phyloP scores from a whole-genome alignment of 805 yeast species.

The Maudiozyma pseudohumilis region DNA sequence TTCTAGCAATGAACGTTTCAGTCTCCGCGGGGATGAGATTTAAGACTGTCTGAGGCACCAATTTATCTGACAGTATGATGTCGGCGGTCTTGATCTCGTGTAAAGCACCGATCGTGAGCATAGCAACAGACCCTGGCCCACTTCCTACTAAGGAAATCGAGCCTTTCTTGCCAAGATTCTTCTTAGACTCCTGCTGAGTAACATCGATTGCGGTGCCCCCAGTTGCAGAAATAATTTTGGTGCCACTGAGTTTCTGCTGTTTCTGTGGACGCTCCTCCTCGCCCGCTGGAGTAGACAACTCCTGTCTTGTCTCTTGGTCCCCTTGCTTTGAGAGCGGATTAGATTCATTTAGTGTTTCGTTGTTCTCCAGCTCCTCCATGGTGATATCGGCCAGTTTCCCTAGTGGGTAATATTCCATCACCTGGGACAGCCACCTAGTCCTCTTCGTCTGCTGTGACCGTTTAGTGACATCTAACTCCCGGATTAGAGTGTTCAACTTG shows the following conservation, averaged over 20 bases:
- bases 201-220: not conserved
- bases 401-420: conserved; percentile 85
- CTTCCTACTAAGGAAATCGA: conserved; percentile 78
- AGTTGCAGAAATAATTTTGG: not conserved
- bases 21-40: conserved; percentile 72
- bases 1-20: conserved; percentile 74
- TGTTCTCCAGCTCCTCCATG: conserved; percentile 30
- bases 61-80: conserved; percentile 76
- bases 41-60: conserved; percentile 82
- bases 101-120: conserved; percentile 77
- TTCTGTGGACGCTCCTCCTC: not conserved
- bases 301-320: no score
- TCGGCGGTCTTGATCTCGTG: conserved; percentile 77
- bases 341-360: not conserved
- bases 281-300: not conserved
- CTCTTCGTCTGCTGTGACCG: conserved; percentile 47
- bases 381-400: conserved; percentile 49
- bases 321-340: no score
- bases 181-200: not conserved
- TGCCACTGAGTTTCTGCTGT: not conserved
- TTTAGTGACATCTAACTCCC: conserved; percentile 47
- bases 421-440: conserved; percentile 77
- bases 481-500: conserved; percentile 50
- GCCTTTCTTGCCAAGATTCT: conserved; percentile 31
- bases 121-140: conserved; percentile 83